phyloP scores from a whole-genome alignment of 2,329 filamentous ascomycete species.

The Chrysoporthe cubensis region DNA sequence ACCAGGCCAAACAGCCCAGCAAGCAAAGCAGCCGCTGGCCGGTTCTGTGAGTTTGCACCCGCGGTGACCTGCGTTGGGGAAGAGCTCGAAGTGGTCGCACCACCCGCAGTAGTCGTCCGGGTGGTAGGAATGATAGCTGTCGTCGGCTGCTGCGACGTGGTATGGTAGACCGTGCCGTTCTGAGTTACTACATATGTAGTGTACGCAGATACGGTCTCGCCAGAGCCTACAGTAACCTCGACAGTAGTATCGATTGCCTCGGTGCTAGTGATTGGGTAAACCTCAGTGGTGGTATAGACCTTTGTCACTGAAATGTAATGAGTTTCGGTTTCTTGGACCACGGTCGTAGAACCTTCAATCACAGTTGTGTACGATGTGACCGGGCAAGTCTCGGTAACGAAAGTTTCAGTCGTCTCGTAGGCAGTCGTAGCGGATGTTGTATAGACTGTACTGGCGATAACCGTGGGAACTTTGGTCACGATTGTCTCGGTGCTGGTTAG shows the following conservation, averaged over 20 bases:
- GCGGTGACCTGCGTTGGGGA: slow-evolving; percentile 36
- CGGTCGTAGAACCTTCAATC: slow-evolving; percentile 44
- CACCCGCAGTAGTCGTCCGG: slow-evolving; percentile 33
- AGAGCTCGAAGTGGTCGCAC: slow-evolving; percentile 26
- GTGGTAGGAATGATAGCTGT: slow-evolving; percentile 39
- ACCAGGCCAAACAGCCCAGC: slow-evolving; percentile 45
- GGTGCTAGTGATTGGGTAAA: slow-evolving; percentile 47
- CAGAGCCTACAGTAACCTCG: slow-evolving; percentile 40
- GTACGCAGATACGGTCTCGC: slow-evolving; percentile 41
- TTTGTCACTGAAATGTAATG: slow-evolving; percentile 45
- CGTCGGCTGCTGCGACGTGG: slow-evolving; percentile 33
- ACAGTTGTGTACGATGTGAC: slow-evolving; percentile 49
- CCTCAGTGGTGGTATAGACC: slow-evolving; percentile 35
- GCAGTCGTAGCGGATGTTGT: slow-evolving; percentile 41
- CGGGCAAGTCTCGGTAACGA: slow-evolving; percentile 43
- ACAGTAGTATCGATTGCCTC: slow-evolving; percentile 45
- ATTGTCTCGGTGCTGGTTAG: slow-evolving; percentile 28
- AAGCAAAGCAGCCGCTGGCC: slow-evolving; percentile 42
- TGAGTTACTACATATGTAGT: slow-evolving; percentile 41
- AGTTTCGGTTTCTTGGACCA: slow-evolving; percentile 48
- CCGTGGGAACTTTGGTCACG: slow-evolving; percentile 30
- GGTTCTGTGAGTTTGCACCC: slow-evolving; percentile 39
- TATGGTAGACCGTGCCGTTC: slow-evolving; percentile 35
- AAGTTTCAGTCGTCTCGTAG: slow-evolving; percentile 42
- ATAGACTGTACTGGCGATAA: slow-evolving; percentile 35